Conservation (phyloP, 2,329 filamentous ascomycete genomes). For the Xylariomycetidae sp. region DNA sequence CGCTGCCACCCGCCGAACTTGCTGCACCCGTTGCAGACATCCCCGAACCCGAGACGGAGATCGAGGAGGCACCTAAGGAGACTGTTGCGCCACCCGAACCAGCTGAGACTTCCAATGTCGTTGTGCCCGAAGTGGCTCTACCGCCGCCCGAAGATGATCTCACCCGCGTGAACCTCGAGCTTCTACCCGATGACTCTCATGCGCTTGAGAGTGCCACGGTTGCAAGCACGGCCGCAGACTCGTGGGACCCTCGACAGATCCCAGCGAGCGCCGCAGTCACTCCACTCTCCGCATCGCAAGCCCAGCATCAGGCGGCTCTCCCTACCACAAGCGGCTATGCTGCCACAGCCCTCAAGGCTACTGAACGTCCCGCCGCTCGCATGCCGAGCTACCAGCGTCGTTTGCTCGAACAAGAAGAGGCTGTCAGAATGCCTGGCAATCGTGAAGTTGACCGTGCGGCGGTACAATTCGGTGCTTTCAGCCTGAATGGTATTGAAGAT, state of each 20-base stretch:
- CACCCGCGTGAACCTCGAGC: conserved; percentile 88
- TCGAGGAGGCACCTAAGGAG: conserved; percentile 30
- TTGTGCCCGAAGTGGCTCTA: conserved; percentile 51
- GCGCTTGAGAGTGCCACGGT: conserved; percentile 76
- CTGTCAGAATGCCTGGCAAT: conserved; percentile 96
- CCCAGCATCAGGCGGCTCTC: conserved; percentile 54
- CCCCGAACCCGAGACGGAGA: conserved; percentile 34
- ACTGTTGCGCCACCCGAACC: conserved; percentile 21
- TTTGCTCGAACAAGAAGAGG: conserved; percentile 91
- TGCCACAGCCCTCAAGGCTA: conserved; percentile 77
- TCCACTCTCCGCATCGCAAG: conserved; percentile 59
- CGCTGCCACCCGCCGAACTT: conserved; percentile 39
- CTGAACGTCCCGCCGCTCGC: conserved; percentile 56
- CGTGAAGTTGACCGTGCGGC: conserved; percentile 89
- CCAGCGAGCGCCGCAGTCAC: conserved; percentile 57
- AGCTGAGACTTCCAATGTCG: conserved; percentile 33
- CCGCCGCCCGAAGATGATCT: conserved; percentile 75
- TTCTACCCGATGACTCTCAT: conserved; percentile 75
- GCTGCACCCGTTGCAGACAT: too few relatives aligned
- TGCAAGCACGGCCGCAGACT: conserved; percentile 85
- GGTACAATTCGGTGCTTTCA: conserved; percentile 96
- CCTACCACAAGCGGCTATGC: conserved; percentile 69
- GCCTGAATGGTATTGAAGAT: conserved; percentile 74
- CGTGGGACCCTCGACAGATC: conserved; percentile 65
- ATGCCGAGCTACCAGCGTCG: conserved; percentile 79